Evolutionary conservation across 2,329 filamentous ascomycete genomes (phyloP).

Genomic region (Furcasterigmium sp.): DNA sequence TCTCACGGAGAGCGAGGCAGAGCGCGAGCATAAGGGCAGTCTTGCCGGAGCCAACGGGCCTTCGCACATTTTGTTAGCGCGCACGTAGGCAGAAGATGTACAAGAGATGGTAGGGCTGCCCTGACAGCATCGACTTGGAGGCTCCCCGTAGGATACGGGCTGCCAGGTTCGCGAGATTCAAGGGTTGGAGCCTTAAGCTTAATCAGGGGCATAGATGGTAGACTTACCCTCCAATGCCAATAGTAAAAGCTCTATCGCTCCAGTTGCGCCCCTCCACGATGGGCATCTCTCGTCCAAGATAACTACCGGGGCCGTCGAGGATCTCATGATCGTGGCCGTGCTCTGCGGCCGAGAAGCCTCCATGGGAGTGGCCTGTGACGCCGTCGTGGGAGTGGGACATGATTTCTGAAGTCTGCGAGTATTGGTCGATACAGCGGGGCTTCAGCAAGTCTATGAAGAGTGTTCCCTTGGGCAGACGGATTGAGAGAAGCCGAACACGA

Average conservation of each 20-base stretch:
- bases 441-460: too few relatives aligned
- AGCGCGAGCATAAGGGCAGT: conserved; percentile 95
- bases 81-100: too few relatives aligned
- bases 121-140: too few relatives aligned
- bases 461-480: too few relatives aligned
- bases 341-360: conserved; percentile 54
- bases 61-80: conserved; percentile 30
- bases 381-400: conserved; percentile 49
- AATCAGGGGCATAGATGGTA: too few relatives aligned
- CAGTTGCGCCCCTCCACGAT: conserved; percentile 85
- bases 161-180: too few relatives aligned
- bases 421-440: too few relatives aligned
- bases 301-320: conserved; percentile 88
- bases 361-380: conserved; percentile 44
- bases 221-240: conserved; percentile 95
- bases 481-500: too few relatives aligned
- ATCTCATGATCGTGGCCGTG: conserved; percentile 97
- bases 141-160: too few relatives aligned
- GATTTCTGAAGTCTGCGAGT: conserved; percentile 1
- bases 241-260: conserved; percentile 84
- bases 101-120: too few relatives aligned
- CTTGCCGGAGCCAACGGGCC: conserved; percentile 94
- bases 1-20: conserved; percentile 74
- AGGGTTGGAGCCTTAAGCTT: too few relatives aligned
- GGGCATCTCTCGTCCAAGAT: conserved; percentile 85